Percentiles rank a stretch among this genome's conserved stretches.
Evolutionary conservation across 106 monocot species (phyloP).

Genomic region (Allium fistulosum): DNA sequence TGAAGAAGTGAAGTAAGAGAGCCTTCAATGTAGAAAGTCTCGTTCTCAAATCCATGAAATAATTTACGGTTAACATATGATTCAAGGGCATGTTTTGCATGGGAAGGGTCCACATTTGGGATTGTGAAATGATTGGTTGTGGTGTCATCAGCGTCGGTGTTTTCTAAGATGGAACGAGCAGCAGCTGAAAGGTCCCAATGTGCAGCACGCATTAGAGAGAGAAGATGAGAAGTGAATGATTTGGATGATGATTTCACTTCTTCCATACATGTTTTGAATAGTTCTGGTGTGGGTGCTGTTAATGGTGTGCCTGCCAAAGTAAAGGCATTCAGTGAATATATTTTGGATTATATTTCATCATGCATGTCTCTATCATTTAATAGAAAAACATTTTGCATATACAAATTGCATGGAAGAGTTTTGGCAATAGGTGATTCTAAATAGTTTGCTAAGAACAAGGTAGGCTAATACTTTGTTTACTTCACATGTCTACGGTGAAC

Average conservation of each 20-base stretch:
- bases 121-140: neutral
- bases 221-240: slow-evolving; percentile 64
- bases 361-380: too few relatives aligned
- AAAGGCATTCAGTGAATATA: neutral
- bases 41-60: slow-evolving; percentile 92
- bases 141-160: neutral
- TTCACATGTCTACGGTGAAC: too few relatives aligned
- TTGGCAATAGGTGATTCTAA: too few relatives aligned
- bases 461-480: too few relatives aligned
- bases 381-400: too few relatives aligned
- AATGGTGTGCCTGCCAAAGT: slow-evolving; percentile 5
- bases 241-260: slow-evolving; percentile 52
- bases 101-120: slow-evolving; percentile 27
- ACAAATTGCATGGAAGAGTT: too few relatives aligned
- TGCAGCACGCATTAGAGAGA: slow-evolving; percentile 76
- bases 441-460: too few relatives aligned
- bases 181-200: slow-evolving; percentile 66
- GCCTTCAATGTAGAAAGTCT: slow-evolving; percentile 96
- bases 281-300: slow-evolving; percentile 51
- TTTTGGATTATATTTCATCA: too few relatives aligned
- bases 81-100: slow-evolving; percentile 64
- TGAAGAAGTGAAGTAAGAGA: slow-evolving; percentile 72
- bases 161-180: slow-evolving; percentile 45
- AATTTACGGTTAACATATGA: slow-evolving; percentile 59
- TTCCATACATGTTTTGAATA: slow-evolving; percentile 53